Base-by-base conservation (phyloP, 768 basidiomycete species). In the Mrakia blollopis region DNA sequence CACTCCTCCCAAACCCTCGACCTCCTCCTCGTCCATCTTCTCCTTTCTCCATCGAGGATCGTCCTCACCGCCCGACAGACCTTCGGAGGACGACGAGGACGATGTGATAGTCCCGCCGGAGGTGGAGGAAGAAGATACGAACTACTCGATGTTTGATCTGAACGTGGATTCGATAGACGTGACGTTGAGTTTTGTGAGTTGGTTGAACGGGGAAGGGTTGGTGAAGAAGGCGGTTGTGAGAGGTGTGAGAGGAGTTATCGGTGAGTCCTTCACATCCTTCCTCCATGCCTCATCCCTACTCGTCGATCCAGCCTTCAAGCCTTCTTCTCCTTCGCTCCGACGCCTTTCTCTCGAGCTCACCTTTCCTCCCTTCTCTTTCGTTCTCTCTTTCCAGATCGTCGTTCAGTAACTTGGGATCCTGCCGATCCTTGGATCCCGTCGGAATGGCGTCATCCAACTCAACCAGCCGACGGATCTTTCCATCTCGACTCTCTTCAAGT, bases 121-220 rank as follows among this genome's bases (percentile, higher is more conserved):
- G 28, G 78, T 50, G 18, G 57, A 78, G 25, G 81, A 81, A 47
- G 79, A 81, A 32, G 78, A 81, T 32, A 78, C 79, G n/a, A 92
- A 93, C 82, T 91, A 91, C 83, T 90, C 94, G 10, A 91, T 92
- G 88, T 98, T 96, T 80, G 95, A 98, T 83, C 83, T 99, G 78
- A 93, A 89, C 79, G 89, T 99, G 23, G 96, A 97, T 81, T 93
- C 94, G 35, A 91, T 99, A 69, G 97, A 98, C 79, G 95, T 99
- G 23, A 94, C 93, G 0, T 86, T 99, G 21, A 96, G 93, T 44
- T 85, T 99, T 10, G 88, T 90, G 84, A 87, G 91, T 74, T 99
- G 97, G 97, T 85, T 98, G 74, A 94, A 97, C 82, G 96, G 97
- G 2, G 97, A 94, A 82, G 97, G 97, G 0, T 85, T 99, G 28